phyloP scores from a whole-genome alignment of 805 yeast genomes.

The Yarrowia deformans region DNA sequence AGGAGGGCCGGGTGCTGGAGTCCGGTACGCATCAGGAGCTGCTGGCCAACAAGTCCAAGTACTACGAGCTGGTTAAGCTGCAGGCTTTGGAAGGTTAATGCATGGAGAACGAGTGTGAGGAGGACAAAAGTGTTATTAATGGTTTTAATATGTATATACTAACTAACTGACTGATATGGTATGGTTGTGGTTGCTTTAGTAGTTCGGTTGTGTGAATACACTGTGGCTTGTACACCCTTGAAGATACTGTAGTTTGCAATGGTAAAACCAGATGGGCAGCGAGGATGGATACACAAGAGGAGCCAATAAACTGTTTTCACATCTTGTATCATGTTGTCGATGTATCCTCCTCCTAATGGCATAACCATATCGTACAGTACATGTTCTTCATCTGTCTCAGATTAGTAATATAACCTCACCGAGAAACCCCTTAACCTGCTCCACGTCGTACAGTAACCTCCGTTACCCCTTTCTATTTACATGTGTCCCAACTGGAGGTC shows the following conservation, averaged over 20 bases:
- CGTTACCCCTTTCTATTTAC: constrained; percentile 17
- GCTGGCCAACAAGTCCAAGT: constrained; percentile 52
- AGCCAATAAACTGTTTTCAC: too few relatives aligned
- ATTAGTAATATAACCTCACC: too few relatives aligned
- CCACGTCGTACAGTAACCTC: background rate
- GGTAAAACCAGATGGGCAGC: too few relatives aligned
- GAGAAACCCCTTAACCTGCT: background rate
- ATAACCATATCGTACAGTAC: too few relatives aligned
- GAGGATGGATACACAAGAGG: too few relatives aligned
- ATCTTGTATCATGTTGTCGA: too few relatives aligned
- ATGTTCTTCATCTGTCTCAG: too few relatives aligned
- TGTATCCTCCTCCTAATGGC: too few relatives aligned
- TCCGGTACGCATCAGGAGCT: constrained; percentile 61
- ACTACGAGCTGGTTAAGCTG: constrained; percentile 53
- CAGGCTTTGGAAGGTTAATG: constrained; percentile 50
- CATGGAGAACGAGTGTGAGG: background rate
- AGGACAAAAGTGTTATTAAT: constrained; percentile 2
- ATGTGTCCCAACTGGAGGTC: constrained; percentile 18
- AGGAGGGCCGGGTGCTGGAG: constrained; percentile 68
- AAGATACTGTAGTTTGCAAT: too few relatives aligned
- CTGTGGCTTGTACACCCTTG: too few relatives aligned
- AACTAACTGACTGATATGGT: constrained; percentile 10
- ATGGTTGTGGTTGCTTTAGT: background rate
- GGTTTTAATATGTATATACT: constrained; percentile 31
- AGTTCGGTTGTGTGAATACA: background rate